Percentiles rank a stretch among this genome's conserved stretches.
These are phyloP conservation scores for Nakazawaea pomicola DNA, from an alignment of 805 yeast species.

Conservation along the genomic window DNA sequence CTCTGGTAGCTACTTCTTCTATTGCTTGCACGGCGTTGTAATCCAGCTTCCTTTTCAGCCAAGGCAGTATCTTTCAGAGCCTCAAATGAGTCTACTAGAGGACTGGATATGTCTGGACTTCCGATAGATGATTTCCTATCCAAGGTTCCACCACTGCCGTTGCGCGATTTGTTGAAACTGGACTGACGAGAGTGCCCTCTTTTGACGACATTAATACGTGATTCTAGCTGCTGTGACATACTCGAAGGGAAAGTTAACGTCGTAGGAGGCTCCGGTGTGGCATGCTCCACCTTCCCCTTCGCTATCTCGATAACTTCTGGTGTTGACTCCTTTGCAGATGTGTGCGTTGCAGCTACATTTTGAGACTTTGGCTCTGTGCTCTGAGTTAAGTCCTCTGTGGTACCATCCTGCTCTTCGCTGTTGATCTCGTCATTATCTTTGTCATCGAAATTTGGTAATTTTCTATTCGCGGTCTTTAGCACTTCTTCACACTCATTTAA, in stretches of 20 bases:
- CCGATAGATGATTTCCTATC: neutral
- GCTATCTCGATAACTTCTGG: neutral
- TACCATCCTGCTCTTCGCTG: neutral
- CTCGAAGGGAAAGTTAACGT: constrained; percentile 5
- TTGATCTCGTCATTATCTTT: neutral
- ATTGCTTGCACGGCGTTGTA: neutral
- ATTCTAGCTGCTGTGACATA: neutral
- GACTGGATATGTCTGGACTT: neutral
- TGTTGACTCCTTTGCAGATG: neutral
- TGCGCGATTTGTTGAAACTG: neutral
- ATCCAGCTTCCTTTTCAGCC: no score
- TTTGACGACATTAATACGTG: neutral
- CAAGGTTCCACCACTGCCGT: neutral
- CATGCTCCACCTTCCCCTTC: neutral
- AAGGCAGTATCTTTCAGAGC: no score
- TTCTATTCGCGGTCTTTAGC: constrained; percentile 26
- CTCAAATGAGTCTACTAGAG: neutral
- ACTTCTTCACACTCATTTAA: constrained; percentile 43
- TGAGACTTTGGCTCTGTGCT: neutral
- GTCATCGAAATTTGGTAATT: constrained; percentile 7
- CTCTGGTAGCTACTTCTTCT: constrained; percentile 7
- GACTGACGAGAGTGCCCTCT: constrained; percentile 3
- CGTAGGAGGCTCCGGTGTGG: constrained; percentile 9
- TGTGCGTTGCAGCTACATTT: neutral
- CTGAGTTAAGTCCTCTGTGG: neutral